phyloP scores from a whole-genome alignment of 2,329 filamentous ascomycete species.

The Nemania sp. region DNA sequence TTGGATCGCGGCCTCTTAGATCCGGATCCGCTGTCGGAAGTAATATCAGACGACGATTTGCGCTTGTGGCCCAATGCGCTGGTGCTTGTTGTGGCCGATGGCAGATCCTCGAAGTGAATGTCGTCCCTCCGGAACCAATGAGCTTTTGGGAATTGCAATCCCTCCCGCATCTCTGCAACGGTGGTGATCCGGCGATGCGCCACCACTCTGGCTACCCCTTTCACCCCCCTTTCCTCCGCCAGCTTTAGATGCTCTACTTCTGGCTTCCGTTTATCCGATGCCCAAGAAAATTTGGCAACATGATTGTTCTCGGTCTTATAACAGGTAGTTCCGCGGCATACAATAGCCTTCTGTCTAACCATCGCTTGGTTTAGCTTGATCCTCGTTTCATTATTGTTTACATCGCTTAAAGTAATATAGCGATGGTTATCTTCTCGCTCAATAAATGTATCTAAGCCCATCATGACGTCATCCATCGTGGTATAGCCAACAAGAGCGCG shows the following conservation, averaged over 20 bases:
- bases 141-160: conserved; percentile 15
- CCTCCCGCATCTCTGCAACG: conserved; percentile 21
- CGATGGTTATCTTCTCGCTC: neutral
- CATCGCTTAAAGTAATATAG: conserved; percentile 5
- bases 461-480: conserved; percentile 18
- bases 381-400: conserved; percentile 15
- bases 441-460: conserved; percentile 23
- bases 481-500: conserved; percentile 24
- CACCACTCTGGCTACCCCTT: conserved; percentile 22
- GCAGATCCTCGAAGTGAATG: conserved; percentile 21
- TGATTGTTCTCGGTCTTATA: conserved; percentile 16
- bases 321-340: conserved; percentile 32
- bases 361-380: conserved; percentile 16
- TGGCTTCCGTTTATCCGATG: conserved; percentile 12
- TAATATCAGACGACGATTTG: conserved; percentile 18
- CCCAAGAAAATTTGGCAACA: conserved; percentile 31
- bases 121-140: conserved; percentile 16
- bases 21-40: conserved; percentile 10
- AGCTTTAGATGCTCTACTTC: conserved; percentile 28
- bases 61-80: conserved; percentile 21
- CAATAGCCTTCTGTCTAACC: conserved; percentile 25
- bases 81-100: neutral
- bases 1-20: conserved; percentile 23
- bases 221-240: conserved; percentile 8
- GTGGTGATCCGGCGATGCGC: conserved; percentile 27